phyloP scores from a whole-genome alignment of 495 filamentous ascomycete species.

The Talaromyces thailandensis region DNA sequence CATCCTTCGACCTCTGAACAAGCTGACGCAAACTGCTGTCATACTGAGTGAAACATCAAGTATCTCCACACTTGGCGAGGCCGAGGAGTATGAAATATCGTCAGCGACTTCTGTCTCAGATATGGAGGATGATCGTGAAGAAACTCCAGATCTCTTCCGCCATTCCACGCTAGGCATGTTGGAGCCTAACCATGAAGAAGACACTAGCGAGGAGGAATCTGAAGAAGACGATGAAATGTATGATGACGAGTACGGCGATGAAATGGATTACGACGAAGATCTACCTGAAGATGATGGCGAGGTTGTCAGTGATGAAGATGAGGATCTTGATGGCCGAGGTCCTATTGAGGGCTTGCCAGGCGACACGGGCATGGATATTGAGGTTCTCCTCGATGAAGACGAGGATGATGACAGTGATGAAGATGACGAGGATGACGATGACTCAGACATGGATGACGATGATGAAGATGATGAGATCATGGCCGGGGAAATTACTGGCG shows the following conservation, averaged over 20 bases:
- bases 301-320: conserved; percentile 83
- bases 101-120: conserved; percentile 87
- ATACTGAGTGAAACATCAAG: conserved; percentile 71
- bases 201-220: conserved; percentile 54
- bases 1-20: conserved; percentile 80
- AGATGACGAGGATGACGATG: conserved; percentile 58
- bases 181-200: conserved; percentile 72
- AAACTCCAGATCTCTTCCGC: conserved; percentile 93
- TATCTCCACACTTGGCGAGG: conserved; percentile 57
- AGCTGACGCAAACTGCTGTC: conserved; percentile 79
- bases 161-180: conserved; percentile 95
- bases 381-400: conserved; percentile 74
- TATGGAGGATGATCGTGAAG: conserved; percentile 79
- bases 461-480: conserved; percentile 48
- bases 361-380: conserved; percentile 66
- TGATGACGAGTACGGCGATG: conserved; percentile 77
- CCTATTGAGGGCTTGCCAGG: conserved; percentile 78
- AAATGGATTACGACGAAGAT: conserved; percentile 85
- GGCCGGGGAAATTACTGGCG: conserved; percentile 47
- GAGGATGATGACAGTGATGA: conserved; percentile 57
- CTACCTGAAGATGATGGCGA: conserved; percentile 70
- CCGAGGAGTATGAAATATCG: conserved; percentile 79
- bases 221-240: conserved; percentile 77
- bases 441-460: conserved; percentile 45
- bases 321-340: conserved; percentile 69